Percentiles rank a stretch among this genome's conserved stretches.
These are phyloP conservation scores for Naumovozyma dairenensis DNA, from an alignment of 805 yeast genomes.

Conservation along the genomic window DNA sequence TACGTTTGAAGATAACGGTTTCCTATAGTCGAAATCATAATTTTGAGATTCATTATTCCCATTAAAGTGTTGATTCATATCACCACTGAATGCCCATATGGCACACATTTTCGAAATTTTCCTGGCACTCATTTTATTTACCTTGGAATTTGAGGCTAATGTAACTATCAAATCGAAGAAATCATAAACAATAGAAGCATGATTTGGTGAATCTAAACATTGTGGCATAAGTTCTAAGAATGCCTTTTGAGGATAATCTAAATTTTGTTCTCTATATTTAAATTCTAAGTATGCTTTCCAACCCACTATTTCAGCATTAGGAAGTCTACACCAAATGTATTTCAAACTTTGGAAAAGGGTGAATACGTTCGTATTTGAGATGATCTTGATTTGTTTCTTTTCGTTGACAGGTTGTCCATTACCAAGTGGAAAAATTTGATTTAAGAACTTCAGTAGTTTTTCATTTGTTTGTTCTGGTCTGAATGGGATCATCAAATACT, in stretches of 20 bases:
- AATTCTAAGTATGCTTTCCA: slow-evolving; percentile 77
- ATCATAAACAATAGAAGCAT: slow-evolving; percentile 82
- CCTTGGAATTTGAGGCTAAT: slow-evolving; percentile 67
- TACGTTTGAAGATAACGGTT: slow-evolving; percentile 5
- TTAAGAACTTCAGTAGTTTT: slow-evolving; percentile 48
- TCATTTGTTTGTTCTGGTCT: slow-evolving; percentile 58
- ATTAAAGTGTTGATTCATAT: slow-evolving; percentile 23
- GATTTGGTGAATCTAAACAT: slow-evolving; percentile 73
- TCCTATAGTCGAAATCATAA: slow-evolving; percentile 14
- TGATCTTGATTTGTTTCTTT: slow-evolving; percentile 32
- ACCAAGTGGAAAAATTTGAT: slow-evolving; percentile 50
- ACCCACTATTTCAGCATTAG: slow-evolving; percentile 69
- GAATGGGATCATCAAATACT: slow-evolving; percentile 67
- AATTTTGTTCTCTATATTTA: slow-evolving; percentile 51
- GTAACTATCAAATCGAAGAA: slow-evolving; percentile 74
- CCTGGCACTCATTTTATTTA: slow-evolving; percentile 69
- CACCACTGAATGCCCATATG: slow-evolving; percentile 70
- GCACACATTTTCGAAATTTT: slow-evolving; percentile 77
- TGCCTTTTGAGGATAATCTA: slow-evolving; percentile 59
- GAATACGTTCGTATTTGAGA: slow-evolving; percentile 51
- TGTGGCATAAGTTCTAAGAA: slow-evolving; percentile 77
- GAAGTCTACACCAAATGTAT: slow-evolving; percentile 80
- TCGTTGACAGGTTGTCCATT: slow-evolving; percentile 36
- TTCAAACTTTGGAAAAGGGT: slow-evolving; percentile 67
- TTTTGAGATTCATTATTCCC: background rate